A percentile compares a stretch with the other conserved stretches of the same genome.
Evolutionary conservation across 495 filamentous ascomycete species (phyloP).

Genomic region (Cenococcum geophilum): DNA sequence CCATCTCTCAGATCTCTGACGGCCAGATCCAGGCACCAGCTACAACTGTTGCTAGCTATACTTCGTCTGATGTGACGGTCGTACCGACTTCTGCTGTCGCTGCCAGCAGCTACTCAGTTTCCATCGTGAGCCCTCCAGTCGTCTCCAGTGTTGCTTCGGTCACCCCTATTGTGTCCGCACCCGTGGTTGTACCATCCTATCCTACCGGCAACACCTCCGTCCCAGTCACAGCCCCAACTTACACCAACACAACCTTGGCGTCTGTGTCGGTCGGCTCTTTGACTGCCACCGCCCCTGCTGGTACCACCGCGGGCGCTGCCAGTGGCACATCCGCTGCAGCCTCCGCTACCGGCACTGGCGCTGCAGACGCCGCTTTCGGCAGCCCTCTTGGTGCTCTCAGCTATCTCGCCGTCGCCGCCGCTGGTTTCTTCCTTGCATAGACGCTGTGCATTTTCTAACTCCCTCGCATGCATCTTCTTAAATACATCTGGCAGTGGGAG

Average conservation of each 20-base stretch:
- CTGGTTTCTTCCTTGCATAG: conserved; percentile 7
- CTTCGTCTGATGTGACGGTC: neutral
- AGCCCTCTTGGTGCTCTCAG: conserved; percentile 2
- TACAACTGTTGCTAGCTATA: conserved; percentile 7
- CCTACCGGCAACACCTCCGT: neutral
- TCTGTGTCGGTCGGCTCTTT: neutral
- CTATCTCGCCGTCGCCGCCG: conserved; percentile 1
- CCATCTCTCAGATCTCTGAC: conserved; percentile 29
- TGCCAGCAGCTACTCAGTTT: conserved; percentile 5
- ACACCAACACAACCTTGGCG: neutral
- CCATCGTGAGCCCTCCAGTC: neutral
- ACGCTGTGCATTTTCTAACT: no score
- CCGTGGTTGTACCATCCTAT: neutral
- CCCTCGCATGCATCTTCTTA: no score
- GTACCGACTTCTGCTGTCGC: conserved; percentile 7
- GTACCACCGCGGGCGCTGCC: conserved; percentile 5
- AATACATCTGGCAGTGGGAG: no score
- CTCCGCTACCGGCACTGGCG: conserved; percentile 7
- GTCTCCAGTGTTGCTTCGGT: neutral
- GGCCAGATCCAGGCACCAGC: conserved; percentile 25
- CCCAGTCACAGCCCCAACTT: neutral
- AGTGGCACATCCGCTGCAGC: conserved; percentile 1
- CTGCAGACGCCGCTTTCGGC: conserved; percentile 3
- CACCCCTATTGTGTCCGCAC: neutral
- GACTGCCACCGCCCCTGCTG: conserved; percentile 1